Conservation (phyloP, 2,329 filamentous ascomycete genomes). For the Cytospora piceicola region DNA sequence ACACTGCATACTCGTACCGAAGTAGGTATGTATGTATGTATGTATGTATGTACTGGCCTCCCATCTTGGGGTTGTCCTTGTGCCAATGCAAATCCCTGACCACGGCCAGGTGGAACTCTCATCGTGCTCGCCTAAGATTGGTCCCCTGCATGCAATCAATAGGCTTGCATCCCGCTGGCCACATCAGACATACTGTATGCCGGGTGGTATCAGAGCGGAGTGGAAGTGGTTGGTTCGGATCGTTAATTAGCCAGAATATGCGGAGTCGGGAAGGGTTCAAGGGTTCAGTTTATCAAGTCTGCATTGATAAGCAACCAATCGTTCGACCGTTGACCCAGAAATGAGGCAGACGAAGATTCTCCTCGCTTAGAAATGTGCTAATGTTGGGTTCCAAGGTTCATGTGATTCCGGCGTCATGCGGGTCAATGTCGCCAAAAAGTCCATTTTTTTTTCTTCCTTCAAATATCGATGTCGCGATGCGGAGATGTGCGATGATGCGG, state of each 20-base stretch:
- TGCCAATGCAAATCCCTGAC: not conserved
- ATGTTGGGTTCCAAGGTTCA: not conserved
- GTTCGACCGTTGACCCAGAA: not conserved
- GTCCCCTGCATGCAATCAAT: not conserved
- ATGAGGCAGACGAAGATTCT: not conserved
- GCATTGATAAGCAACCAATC: not conserved
- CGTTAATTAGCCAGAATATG: not conserved
- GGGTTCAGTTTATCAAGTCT: not conserved
- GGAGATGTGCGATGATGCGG: not conserved
- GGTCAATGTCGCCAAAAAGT: not conserved
- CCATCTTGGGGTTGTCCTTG: not conserved
- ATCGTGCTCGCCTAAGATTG: not conserved
- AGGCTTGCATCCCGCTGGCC: not conserved
- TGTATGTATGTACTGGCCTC: not conserved
- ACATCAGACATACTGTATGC: too few species aligned
- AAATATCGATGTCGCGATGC: not conserved
- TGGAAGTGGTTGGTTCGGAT: not conserved
- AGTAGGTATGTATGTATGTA: too few species aligned
- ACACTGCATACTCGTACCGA: not conserved
- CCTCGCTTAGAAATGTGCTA: not conserved
- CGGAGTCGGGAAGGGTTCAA: not conserved
- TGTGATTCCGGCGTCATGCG: conserved; percentile 12
- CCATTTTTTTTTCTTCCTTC: not conserved
- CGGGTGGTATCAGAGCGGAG: not conserved
- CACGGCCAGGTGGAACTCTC: not conserved